Conservation (phyloP, 202 grass and related monocot species). For the Zoysia matrella region DNA sequence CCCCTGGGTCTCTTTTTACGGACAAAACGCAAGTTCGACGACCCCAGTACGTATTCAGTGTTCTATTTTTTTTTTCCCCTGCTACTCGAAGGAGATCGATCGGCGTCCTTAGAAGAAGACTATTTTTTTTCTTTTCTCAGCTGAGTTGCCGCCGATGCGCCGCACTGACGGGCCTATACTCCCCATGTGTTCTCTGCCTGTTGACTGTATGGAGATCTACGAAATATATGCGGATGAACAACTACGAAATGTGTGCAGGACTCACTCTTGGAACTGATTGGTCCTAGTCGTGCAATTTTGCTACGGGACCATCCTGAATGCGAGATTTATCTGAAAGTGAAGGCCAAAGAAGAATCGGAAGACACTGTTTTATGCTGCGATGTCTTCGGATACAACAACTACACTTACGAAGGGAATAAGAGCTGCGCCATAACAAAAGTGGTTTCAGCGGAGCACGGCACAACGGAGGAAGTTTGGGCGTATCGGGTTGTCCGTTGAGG, state of each 20-base stretch:
- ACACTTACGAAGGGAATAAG: background rate
- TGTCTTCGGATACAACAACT: background rate
- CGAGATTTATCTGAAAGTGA: conserved; percentile 34
- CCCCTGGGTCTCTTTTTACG: too few species aligned
- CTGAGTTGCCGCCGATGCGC: background rate
- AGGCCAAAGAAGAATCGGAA: background rate
- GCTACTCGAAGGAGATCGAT: too few species aligned
- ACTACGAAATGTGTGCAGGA: background rate
- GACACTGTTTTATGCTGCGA: conserved; percentile 8
- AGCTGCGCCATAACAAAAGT: conserved; percentile 12
- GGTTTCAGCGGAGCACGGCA: background rate
- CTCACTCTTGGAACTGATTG: background rate
- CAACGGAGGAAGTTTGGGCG: background rate
- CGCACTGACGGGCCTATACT: background rate
- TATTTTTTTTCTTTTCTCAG: background rate
- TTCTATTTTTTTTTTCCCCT: too few species aligned
- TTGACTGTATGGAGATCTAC: background rate
- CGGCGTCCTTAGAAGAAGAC: too few species aligned
- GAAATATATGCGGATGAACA: background rate
- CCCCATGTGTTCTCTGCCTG: background rate
- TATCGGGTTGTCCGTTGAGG: background rate
- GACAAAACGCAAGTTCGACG: background rate
- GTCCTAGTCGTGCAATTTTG: conserved; percentile 1
- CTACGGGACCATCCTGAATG: background rate
- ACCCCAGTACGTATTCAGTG: background rate